Evolutionary conservation across 2,329 filamentous ascomycete species (phyloP).

Genomic region (Chaetomium strumarium): DNA sequence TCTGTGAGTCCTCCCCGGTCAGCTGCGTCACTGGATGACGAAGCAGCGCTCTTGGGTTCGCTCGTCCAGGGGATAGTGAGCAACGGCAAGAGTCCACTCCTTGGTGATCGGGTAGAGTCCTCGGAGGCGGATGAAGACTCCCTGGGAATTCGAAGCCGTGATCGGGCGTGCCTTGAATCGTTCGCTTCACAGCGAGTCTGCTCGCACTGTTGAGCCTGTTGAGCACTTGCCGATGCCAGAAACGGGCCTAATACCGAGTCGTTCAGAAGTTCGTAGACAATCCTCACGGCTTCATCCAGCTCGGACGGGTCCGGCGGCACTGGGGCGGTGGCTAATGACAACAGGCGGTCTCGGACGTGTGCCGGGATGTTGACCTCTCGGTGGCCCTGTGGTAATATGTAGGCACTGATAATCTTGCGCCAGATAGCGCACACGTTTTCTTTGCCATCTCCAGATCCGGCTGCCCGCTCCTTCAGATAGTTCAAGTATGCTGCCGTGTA

Average conservation of each 20-base stretch:
- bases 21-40: slow-evolving; percentile 40
- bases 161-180: slow-evolving; percentile 34
- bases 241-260: slow-evolving; percentile 93
- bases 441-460: slow-evolving; percentile 38
- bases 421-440: slow-evolving; percentile 75
- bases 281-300: slow-evolving; percentile 75
- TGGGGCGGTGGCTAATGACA: slow-evolving; percentile 53
- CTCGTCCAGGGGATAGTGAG: slow-evolving; percentile 35
- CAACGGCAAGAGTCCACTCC: slow-evolving; percentile 37
- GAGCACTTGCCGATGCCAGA: slow-evolving; percentile 58
- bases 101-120: slow-evolving; percentile 40
- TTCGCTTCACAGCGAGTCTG: slow-evolving; percentile 32
- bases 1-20: slow-evolving; percentile 51
- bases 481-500: slow-evolving; percentile 60
- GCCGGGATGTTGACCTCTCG: slow-evolving; percentile 88
- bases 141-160: slow-evolving; percentile 35
- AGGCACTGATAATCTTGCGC: slow-evolving; percentile 82
- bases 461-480: slow-evolving; percentile 37
- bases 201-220: slow-evolving; percentile 30
- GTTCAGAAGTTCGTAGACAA: slow-evolving; percentile 95
- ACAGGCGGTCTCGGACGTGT: slow-evolving; percentile 73
- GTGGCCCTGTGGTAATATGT: slow-evolving; percentile 78
- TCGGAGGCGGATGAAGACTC: slow-evolving; percentile 30
- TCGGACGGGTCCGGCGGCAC: slow-evolving; percentile 66
- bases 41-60: slow-evolving; percentile 37